Percentiles rank a stretch among this genome's conserved stretches.
phyloP scores from a whole-genome alignment of 179 eudicot genomes.

The Silene coronaria region DNA sequence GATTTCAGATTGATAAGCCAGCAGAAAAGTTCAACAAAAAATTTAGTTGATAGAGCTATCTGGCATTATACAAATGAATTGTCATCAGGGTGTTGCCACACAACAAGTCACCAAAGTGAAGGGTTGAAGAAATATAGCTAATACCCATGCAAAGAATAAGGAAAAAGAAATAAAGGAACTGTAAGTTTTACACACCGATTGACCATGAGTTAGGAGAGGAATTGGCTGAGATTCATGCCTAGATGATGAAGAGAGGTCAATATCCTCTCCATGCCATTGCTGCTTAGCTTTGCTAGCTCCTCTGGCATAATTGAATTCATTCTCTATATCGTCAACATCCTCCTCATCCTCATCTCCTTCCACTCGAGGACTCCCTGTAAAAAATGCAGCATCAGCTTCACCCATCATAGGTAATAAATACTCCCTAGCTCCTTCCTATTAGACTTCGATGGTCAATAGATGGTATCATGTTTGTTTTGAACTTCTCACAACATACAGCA shows the following conservation, averaged over 20 bases:
- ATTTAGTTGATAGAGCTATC: too few species aligned
- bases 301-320: constrained; percentile 61
- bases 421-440: neutral
- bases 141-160: neutral
- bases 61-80: neutral
- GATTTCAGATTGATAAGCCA: constrained; percentile 9
- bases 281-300: constrained; percentile 53
- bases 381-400: constrained; percentile 12
- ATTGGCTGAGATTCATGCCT: constrained; percentile 77
- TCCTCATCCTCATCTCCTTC: constrained; percentile 96
- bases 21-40: neutral
- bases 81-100: neutral
- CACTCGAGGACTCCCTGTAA: constrained; percentile 73
- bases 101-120: neutral
- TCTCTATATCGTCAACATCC: constrained; percentile 78
- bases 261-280: constrained; percentile 73
- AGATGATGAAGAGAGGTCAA: constrained; percentile 67
- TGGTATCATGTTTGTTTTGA: neutral
- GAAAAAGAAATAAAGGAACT: neutral
- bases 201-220: constrained; percentile 80
- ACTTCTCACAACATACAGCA: neutral
- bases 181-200: constrained; percentile 44
- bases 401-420: neutral
- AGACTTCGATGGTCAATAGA: neutral
- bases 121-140: neutral